Evolutionary conservation across 1,284 basidiomycete genomes (phyloP).

Genomic region (Papiliotrema fonsecae): DNA sequence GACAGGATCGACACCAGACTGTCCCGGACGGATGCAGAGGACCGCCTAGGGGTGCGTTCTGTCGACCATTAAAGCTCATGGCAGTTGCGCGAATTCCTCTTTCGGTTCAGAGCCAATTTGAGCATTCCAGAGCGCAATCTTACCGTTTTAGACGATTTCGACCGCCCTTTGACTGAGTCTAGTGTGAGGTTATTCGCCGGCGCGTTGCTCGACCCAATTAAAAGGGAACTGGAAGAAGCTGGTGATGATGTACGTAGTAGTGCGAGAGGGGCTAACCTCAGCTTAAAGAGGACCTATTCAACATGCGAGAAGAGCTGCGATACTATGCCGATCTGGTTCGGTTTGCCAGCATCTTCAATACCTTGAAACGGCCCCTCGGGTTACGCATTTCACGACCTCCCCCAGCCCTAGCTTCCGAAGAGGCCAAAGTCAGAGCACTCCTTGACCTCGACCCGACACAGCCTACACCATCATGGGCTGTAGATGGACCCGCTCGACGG

Average conservation of each 20-base stretch:
- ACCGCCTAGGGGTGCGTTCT: slow-evolving; percentile 31
- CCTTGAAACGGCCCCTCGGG: slow-evolving; percentile 15
- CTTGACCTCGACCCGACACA: slow-evolving; percentile 26
- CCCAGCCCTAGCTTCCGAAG: slow-evolving; percentile 8
- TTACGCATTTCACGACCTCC: slow-evolving; percentile 20
- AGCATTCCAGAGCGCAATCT: slow-evolving; percentile 33
- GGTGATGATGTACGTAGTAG: slow-evolving; percentile 9
- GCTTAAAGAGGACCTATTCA: slow-evolving; percentile 15
- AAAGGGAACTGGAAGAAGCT: slow-evolving; percentile 14
- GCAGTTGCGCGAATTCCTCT: slow-evolving; percentile 38
- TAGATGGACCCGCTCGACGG: slow-evolving; percentile 21
- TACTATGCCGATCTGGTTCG: slow-evolving; percentile 41
- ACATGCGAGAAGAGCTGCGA: slow-evolving; percentile 36
- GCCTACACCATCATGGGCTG: slow-evolving; percentile 27
- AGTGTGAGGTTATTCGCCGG: slow-evolving; percentile 33
- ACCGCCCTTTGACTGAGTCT: slow-evolving; percentile 36
- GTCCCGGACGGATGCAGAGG: slow-evolving; percentile 26
- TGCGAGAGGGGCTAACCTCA: slow-evolving; percentile 2
- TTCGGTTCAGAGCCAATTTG: slow-evolving; percentile 30
- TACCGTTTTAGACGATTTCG: slow-evolving; percentile 39
- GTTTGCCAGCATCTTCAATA: slow-evolving; percentile 28
- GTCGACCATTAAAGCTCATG: slow-evolving; percentile 1
- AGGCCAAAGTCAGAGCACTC: slow-evolving; percentile 6
- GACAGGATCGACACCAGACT: slow-evolving; percentile 29
- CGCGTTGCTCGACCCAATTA: slow-evolving; percentile 33